Evolutionary conservation across 129 eudicot species (phyloP).

Genomic region (Dittrichia graveolens): DNA sequence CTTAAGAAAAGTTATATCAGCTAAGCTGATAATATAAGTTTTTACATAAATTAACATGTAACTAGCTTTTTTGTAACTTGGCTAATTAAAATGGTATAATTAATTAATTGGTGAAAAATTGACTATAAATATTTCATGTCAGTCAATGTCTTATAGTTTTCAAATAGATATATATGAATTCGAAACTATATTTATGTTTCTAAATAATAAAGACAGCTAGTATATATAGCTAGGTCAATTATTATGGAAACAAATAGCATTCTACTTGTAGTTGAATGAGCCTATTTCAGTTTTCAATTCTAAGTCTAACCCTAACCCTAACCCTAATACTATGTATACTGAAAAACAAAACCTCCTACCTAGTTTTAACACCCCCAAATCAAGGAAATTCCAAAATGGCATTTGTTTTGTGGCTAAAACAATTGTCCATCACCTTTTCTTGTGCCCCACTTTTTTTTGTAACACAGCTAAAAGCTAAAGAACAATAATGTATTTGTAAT

Average conservation of each 20-base stretch:
- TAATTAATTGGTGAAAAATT: too few species aligned
- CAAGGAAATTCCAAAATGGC: slow-evolving; percentile 54
- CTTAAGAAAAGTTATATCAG: too few species aligned
- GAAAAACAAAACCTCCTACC: slow-evolving; percentile 28
- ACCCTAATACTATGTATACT: slow-evolving; percentile 36
- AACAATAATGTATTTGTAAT: slow-evolving; percentile 29
- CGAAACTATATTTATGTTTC: background rate
- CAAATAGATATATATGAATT: too few species aligned
- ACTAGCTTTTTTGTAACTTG: too few species aligned
- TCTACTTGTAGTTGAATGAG: slow-evolving; percentile 8
- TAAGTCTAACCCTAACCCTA: slow-evolving; percentile 47
- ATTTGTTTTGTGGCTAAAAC: slow-evolving; percentile 56
- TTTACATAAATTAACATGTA: too few species aligned
- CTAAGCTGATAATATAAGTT: too few species aligned
- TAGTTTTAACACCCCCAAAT: slow-evolving; percentile 53
- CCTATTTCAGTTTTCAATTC: slow-evolving; percentile 12
- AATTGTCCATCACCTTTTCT: slow-evolving; percentile 55
- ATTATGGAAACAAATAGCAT: slow-evolving; percentile 27
- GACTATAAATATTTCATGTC: too few species aligned
- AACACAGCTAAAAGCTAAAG: slow-evolving; percentile 74
- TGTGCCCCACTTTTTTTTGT: slow-evolving; percentile 55
- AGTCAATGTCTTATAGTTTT: too few species aligned
- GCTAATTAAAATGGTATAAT: too few species aligned
- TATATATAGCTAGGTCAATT: slow-evolving; percentile 6
- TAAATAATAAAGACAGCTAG: background rate